phyloP scores from a whole-genome alignment of 768 basidiomycete species.

The Suillus spraguei region DNA sequence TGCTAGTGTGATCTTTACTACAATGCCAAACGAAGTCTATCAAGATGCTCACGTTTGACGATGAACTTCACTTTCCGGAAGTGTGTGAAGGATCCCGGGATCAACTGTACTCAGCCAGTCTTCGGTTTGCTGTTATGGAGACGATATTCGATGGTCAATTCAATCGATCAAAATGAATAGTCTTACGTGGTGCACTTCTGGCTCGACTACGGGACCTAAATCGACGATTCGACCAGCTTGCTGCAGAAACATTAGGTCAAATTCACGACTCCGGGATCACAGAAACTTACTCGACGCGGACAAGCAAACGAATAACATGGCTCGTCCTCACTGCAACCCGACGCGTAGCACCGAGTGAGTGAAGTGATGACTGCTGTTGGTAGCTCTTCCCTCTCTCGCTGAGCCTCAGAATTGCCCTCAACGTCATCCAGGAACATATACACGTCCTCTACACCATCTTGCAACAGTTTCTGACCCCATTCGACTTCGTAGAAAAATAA shows the following conservation, averaged over 20 bases:
- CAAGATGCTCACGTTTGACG: slow-evolving; percentile 63
- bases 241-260: slow-evolving; percentile 23
- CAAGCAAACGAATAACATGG: slow-evolving; percentile 86
- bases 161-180: slow-evolving; percentile 21
- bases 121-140: slow-evolving; percentile 29
- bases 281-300: slow-evolving; percentile 59
- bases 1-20: slow-evolving; percentile 33
- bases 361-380: slow-evolving; percentile 91
- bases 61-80: slow-evolving; percentile 78
- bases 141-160: slow-evolving; percentile 19
- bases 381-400: slow-evolving; percentile 67
- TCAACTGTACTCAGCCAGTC: slow-evolving; percentile 60
- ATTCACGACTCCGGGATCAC: not conserved
- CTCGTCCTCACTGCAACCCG: slow-evolving; percentile 78
- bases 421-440: slow-evolving; percentile 91
- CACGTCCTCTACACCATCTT: slow-evolving; percentile 91
- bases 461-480: slow-evolving; percentile 81
- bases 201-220: slow-evolving; percentile 21
- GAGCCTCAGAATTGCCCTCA: slow-evolving; percentile 61
- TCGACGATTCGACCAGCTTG: slow-evolving; percentile 26
- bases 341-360: slow-evolving; percentile 88
- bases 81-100: slow-evolving; percentile 46
- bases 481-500: slow-evolving; percentile 98
- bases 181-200: slow-evolving; percentile 36
- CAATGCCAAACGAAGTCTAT: not conserved